phyloP scores from a whole-genome alignment of 371 early-diverging fungal genomes.

The Basidiobolus heterosporus region DNA sequence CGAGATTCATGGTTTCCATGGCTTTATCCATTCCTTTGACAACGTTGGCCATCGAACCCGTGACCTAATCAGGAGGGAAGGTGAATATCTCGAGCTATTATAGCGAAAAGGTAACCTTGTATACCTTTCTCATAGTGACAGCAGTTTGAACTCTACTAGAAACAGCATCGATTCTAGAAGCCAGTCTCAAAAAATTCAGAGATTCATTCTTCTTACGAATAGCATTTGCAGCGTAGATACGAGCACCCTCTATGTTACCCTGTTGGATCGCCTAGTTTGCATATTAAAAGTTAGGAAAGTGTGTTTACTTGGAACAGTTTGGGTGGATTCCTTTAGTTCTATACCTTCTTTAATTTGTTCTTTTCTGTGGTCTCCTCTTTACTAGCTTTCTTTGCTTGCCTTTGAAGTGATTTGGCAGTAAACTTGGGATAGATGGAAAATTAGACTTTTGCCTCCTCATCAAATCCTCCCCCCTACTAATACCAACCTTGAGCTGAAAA shows the following conservation, averaged over 20 bases:
- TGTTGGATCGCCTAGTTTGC: conserved; percentile 66
- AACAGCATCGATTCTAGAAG: conserved; percentile 84
- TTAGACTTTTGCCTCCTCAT: too few relatives aligned
- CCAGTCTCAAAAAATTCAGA: conserved; percentile 68
- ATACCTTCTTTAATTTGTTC: conserved; percentile 74
- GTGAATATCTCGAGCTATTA: not conserved
- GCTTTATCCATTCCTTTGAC: conserved; percentile 85
- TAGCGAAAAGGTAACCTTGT: not conserved
- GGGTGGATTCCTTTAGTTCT: not conserved
- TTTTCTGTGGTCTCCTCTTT: conserved; percentile 76
- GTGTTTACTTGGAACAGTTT: not conserved
- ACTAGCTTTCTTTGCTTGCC: conserved; percentile 64
- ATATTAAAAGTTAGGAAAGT: not conserved
- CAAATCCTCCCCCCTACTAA: too few relatives aligned
- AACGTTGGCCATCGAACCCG: conserved; percentile 61
- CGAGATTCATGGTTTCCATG: conserved; percentile 80
- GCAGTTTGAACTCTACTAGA: conserved; percentile 87
- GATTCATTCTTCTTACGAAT: conserved; percentile 93
- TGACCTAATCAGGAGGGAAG: conserved; percentile 23
- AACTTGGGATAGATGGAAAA: conserved; percentile 30
- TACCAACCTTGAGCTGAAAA: conserved; percentile 48
- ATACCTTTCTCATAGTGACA: conserved; percentile 76
- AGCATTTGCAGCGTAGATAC: conserved; percentile 87
- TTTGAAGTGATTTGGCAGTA: conserved; percentile 75
- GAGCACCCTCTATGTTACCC: conserved; percentile 84